Conservation (phyloP, 2,329 filamentous ascomycete genomes). For the Botryotinia narcissicola region DNA sequence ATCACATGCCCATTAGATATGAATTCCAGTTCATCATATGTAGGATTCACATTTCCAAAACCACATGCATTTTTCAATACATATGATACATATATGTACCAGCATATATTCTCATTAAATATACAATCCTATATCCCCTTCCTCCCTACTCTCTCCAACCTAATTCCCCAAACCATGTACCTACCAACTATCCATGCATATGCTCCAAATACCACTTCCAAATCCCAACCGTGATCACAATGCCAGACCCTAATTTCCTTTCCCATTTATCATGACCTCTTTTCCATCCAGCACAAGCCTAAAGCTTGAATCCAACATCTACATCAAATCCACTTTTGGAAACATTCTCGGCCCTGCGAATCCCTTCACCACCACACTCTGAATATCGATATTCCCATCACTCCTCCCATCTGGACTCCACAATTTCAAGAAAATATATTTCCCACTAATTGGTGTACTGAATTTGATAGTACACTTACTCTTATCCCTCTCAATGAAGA, state of each 20-base stretch:
- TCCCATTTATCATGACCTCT: not conserved
- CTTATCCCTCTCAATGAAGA: conserved; percentile 79
- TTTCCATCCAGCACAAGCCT: not conserved
- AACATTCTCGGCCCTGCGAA: conserved; percentile 86
- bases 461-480: conserved; percentile 86
- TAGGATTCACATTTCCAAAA: not conserved
- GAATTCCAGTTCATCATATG: rapidly evolving
- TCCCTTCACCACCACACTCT: conserved; percentile 78
- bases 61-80: not conserved
- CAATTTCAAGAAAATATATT: conserved; percentile 84
- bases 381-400: conserved; percentile 77
- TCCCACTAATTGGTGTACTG: conserved; percentile 74
- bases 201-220: not conserved
- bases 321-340: conserved; percentile 43
- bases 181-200: not conserved
- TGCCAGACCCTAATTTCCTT: not conserved
- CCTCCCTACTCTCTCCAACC: not conserved
- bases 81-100: not conserved
- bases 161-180: not conserved
- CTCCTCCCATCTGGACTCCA: conserved; percentile 74
- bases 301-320: not conserved
- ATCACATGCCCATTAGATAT: not conserved
- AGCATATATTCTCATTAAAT: not conserved
- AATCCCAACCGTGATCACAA: not conserved
- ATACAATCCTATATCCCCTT: not conserved